Base-by-base conservation (phyloP, 2,329 filamentous ascomycete genomes). In the Nectriaceae sp. region DNA sequence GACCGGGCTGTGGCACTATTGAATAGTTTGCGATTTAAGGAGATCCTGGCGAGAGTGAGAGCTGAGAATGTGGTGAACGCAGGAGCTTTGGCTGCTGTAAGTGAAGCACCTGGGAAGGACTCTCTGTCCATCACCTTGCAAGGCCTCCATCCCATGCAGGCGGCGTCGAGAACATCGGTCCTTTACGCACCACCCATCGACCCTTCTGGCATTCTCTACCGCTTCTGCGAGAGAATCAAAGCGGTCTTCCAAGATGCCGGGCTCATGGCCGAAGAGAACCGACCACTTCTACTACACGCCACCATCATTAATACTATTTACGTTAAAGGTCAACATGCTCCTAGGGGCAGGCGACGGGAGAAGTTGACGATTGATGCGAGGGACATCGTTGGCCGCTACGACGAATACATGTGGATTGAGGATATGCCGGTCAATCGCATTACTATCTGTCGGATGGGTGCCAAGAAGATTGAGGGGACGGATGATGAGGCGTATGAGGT, bases 301-400 rank as follows among this genome's bases (percentile, higher is more conserved):
- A 97, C 93, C 0, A 73, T 97, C 4, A 71, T 94, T 42, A 96
- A 97, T 67, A 95, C 91, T 0, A 82, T 91, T 13, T 95, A 96
- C 65, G 83, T 84, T 37, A 81, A 77, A 62, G 50, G 29, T 50
- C 55, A 41, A 59, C 60, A 11, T 38, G 52, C 61, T 43, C 47
- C 54, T 45, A 54, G 50, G 44, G 54, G 61, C 57, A 59, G 47
- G 54, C 62, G 62, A 31, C 63, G 61, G 11, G 69, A 74, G 50
- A 73, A 62, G 57, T 46, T 78, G 55, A 75, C 70, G 18, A 65
- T 86, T 57, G 78, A 88, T 62, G 82, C 79, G 10, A 70, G 71
- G 42, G 75, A 70, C 11, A 65, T 84, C n/a, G 44, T 86, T n/a
- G 75, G 79, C 36, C 68, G 74, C 49, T 90, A 85, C 60, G 75